Evolutionary conservation across 768 basidiomycete species (phyloP).

Genomic region (Boletus edulis): DNA sequence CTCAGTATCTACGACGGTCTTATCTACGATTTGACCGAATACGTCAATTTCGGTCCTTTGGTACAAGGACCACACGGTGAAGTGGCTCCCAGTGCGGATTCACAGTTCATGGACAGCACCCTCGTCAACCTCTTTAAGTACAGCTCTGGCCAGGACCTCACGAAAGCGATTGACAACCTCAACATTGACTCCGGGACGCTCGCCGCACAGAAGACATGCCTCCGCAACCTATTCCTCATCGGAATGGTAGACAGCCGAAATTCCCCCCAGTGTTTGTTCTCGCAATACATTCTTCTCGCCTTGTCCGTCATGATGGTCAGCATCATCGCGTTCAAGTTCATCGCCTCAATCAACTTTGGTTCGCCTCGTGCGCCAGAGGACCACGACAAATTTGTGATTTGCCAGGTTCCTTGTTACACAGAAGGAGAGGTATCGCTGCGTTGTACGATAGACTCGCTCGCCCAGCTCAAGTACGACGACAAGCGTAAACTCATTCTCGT

Average conservation of each 20-base stretch:
- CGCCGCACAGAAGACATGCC: conserved; percentile 75
- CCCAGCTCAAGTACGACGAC: conserved; percentile 95
- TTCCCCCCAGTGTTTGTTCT: conserved; percentile 88
- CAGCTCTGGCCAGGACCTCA: conserved; percentile 76
- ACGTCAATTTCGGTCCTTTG: conserved; percentile 69
- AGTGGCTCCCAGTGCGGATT: conserved; percentile 42
- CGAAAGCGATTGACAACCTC: conserved; percentile 65
- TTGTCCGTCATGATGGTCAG: conserved; percentile 90
- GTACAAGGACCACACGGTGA: conserved; percentile 47
- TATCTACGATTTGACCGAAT: conserved; percentile 85
- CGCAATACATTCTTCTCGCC: conserved; percentile 86
- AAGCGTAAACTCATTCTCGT: conserved; percentile 74
- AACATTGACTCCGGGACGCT: conserved; percentile 60
- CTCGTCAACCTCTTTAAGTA: conserved; percentile 74
- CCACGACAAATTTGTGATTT: conserved; percentile 96
- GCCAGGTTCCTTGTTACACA: conserved; percentile 98
- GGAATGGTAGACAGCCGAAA: conserved; percentile 92
- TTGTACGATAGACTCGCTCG: conserved; percentile 89
- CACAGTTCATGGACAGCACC: conserved; percentile 67
- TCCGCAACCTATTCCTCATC: conserved; percentile 90
- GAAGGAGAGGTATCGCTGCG: conserved; percentile 88
- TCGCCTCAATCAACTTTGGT: conserved; percentile 85
- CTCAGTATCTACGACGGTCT: conserved; percentile 86
- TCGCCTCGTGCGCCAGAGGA: conserved; percentile 83
- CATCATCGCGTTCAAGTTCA: conserved; percentile 95